phyloP scores from a whole-genome alignment of 306 rosid genomes.

The Argentina anserina region DNA sequence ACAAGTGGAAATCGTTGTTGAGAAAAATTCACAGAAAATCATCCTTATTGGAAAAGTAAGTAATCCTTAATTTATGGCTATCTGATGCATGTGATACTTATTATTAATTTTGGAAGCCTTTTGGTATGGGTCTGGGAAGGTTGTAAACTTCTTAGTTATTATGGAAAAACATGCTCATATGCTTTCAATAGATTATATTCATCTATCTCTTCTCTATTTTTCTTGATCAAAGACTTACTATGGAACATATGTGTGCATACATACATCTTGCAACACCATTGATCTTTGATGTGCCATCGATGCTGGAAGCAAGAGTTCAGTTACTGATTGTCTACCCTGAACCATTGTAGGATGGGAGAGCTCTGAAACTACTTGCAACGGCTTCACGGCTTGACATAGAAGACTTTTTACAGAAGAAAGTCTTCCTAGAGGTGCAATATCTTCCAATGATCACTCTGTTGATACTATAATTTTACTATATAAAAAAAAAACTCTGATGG shows the following conservation, averaged over 20 bases:
- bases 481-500: neutral
- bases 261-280: neutral
- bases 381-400: constrained; percentile 92
- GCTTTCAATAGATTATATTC: neutral
- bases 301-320: constrained; percentile 65
- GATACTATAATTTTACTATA: neutral
- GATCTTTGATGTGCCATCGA: constrained; percentile 11
- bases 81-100: neutral
- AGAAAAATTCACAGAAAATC: constrained; percentile 82
- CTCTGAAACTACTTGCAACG: constrained; percentile 86
- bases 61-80: neutral
- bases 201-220: neutral
- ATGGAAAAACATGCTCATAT: neutral
- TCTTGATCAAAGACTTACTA: neutral
- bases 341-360: constrained; percentile 75
- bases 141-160: neutral
- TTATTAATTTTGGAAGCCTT: neutral
- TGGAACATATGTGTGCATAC: neutral
- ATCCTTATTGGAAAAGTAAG: constrained; percentile 78
- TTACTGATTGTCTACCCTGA: constrained; percentile 14
- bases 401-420: constrained; percentile 89
- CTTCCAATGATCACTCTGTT: neutral
- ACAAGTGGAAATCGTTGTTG: constrained; percentile 83
- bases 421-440: constrained; percentile 68
- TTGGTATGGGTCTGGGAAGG: neutral